phyloP scores from a whole-genome alignment of 176 grass and related monocot genomes.

The Aegilops speltoides region DNA sequence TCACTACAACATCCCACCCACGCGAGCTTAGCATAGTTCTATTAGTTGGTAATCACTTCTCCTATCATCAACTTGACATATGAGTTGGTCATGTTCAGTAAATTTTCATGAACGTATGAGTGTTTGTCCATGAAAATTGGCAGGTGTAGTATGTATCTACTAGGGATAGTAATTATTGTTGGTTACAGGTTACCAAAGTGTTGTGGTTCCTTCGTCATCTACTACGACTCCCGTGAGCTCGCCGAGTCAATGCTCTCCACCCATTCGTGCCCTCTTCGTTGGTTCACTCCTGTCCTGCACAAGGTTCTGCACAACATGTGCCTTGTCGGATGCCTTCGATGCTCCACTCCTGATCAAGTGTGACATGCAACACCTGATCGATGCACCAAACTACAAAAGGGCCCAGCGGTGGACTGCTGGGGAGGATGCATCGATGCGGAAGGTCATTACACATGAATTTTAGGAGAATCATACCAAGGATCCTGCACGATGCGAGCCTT shows the following conservation, averaged over 20 bases:
- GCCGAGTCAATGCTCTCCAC: conserved; percentile 56
- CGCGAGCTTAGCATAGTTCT: conserved; percentile 2
- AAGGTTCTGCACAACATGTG: conserved; percentile 14
- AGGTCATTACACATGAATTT: conserved; percentile 68
- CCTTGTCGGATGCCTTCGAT: no score
- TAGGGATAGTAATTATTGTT: background rate
- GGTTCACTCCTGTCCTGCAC: conserved; percentile 45
- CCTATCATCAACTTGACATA: background rate
- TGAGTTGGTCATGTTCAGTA: no score
- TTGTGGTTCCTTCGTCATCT: conserved; percentile 60
- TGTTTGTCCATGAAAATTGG: background rate
- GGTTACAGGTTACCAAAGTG: background rate
- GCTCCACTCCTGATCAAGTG: conserved; percentile 50
- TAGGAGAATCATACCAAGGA: conserved; percentile 66
- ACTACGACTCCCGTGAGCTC: conserved; percentile 88
- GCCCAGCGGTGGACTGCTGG: conserved; percentile 57
- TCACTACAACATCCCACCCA: conserved; percentile 47
- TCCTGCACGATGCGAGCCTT: conserved; percentile 50
- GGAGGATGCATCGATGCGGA: conserved; percentile 44
- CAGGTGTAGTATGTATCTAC: background rate
- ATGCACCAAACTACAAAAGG: no score
- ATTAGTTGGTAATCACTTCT: conserved; percentile 14
- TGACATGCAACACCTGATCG: conserved; percentile 78
- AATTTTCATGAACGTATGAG: no score
- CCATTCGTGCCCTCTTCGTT: conserved; percentile 51